Evolutionary conservation across 257 asterid species (phyloP), one percentile per base, ranked within the genome.

Genomic region (Nicotiana undulata): DNA sequence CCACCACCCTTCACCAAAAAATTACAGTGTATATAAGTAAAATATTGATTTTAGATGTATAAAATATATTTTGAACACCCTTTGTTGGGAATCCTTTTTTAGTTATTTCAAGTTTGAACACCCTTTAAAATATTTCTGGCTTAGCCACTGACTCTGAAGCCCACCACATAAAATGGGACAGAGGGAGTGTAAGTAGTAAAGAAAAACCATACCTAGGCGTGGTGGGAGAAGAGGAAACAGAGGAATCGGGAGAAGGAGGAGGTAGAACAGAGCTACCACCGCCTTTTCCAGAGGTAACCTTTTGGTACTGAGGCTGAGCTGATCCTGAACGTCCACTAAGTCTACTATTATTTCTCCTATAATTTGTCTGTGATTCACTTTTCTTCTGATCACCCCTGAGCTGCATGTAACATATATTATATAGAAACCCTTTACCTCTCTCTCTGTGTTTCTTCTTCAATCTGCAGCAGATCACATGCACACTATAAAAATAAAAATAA

Each of bases 241-340:
- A 63, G 31, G 77, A 79, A 83, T 63, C 31, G 15, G 68, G 51
- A 40, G 77, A 63, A 68, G 85, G 76, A 76, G 79, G 79, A 75
- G 76, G 65, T 49, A 64, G 64, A 53, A 31, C 82, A 63, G 79
- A 20, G 60, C 31, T 55, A 63, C 79, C 84, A 56, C 82, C 81
- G 7, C 78, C 84, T 46, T 82, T 75, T 61, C 75, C 86, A 55
- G 76, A 76, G 64, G 67, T 63, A 59, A 81, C 83, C 76, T 44
- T 34, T 67, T 66, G 82, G 24, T 76, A 80, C 9, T 65, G 81
- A 2, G 81, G 64, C 52, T 80, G 77, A 26, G 84, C 56, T 37
- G 79, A 53, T 22, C 37, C 13, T 24, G 58, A 20, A 12, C 65
- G 79, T 52, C 79, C 46, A 55, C 79, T 52, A 9, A 20, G 60